These are phyloP conservation scores for Crithidia fasciculata DNA, from an alignment of 208 protist genomes.

Conservation along the genomic window DNA sequence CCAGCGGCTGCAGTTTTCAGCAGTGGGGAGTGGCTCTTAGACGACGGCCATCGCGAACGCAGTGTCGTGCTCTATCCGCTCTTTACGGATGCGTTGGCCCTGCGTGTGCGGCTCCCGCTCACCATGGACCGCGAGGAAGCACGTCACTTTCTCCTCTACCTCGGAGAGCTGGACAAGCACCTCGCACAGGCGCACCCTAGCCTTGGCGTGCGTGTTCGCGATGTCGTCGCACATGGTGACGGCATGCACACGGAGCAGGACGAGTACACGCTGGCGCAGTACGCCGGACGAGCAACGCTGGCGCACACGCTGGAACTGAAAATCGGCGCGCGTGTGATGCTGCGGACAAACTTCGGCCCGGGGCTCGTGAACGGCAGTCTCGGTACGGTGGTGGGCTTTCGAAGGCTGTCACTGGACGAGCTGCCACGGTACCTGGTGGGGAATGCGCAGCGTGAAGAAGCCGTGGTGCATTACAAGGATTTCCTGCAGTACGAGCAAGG, in stretches of 20 bases:
- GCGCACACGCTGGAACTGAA: slow-evolving; percentile 57
- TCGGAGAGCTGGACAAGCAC: slow-evolving; percentile 28
- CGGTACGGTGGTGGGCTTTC: slow-evolving; percentile 87
- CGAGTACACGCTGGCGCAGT: slow-evolving; percentile 67
- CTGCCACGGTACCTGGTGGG: slow-evolving; percentile 52
- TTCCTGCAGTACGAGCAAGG: slow-evolving; percentile 73
- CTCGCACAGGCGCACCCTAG: slow-evolving; percentile 1
- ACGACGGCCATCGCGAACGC: slow-evolving; percentile 16
- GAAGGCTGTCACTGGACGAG: slow-evolving; percentile 37
- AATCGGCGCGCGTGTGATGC: slow-evolving; percentile 84
- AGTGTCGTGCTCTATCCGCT: slow-evolving; percentile 79
- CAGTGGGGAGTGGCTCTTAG: slow-evolving; percentile 29
- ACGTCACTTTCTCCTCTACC: slow-evolving; percentile 38
- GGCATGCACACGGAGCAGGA: slow-evolving; percentile 84
- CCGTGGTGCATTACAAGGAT: slow-evolving; percentile 61
- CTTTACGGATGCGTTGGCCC: slow-evolving; percentile 78
- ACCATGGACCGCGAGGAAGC: slow-evolving; percentile 46
- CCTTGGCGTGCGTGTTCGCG: slow-evolving; percentile 56
- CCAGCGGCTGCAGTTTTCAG: slow-evolving; percentile 13
- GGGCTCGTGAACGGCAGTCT: slow-evolving; percentile 87
- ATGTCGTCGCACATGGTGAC: slow-evolving; percentile 59
- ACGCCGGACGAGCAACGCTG: slow-evolving; percentile 66
- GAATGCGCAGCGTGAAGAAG: slow-evolving; percentile 42
- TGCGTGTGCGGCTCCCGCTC: slow-evolving; percentile 80
- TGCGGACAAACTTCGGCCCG: slow-evolving; percentile 73